Base-by-base conservation (phyloP, 2,329 filamentous ascomycete species). In the Metarhizium sp. region DNA sequence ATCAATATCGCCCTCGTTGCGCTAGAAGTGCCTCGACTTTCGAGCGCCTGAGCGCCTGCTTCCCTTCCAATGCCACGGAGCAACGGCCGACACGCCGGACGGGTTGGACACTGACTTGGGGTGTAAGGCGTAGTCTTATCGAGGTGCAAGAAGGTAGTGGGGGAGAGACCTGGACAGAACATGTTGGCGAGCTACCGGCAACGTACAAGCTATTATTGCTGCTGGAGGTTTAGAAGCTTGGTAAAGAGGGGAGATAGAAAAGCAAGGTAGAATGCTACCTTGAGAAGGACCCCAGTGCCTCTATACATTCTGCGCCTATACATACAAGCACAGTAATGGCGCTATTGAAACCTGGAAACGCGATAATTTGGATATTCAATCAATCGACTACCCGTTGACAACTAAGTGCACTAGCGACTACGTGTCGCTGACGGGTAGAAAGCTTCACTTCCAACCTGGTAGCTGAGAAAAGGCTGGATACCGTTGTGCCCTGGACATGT, bases 1-100 rank as follows among this genome's bases (percentile, higher is more conserved):
- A 88, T 92, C 73, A 92, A 92, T 71, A 91, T 91, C 61, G 87
- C 85, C 0, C 75, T 91, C 5, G 79, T 90, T 77, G 81, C 81
- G 1, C 74, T 91, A 13, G 87, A 92, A 66, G 77, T 89, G 1
- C 87, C 86, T 4, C 74, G 77, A 18, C 75, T 92, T 0, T 90
- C 4, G 69, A 85, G 66, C 75, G 85, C 36, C 75, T 92, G 20
- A 75, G 88, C 2, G 81, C 82, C 66, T 76, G 76, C 0, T 91
- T 83, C 67, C 69, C 71, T 53, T 70, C 64, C 20, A 69, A 75
- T 18, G 25, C 36, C 11, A 29, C 40, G 1, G 7, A n/a, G 8
- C 55, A 55, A 45, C 34, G 38, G 8, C 18, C 46, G 10, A 57
- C 56, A 10, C 56, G 56, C 6, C 43, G 56, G 6, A 55, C 53